phyloP scores from a whole-genome alignment of 345 rosid species.

The Aegle marmelos region DNA sequence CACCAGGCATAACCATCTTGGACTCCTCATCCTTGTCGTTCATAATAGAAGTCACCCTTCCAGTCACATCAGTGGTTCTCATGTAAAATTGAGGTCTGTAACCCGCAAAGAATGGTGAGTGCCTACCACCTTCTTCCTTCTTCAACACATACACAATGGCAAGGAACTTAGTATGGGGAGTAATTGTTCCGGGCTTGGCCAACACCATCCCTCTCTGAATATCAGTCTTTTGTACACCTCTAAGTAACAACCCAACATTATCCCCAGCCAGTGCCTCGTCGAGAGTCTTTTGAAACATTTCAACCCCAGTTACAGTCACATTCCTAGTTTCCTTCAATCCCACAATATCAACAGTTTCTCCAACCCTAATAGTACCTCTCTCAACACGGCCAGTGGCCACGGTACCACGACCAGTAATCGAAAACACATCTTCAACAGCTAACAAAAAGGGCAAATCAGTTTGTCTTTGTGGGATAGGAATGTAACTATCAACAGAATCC shows the following conservation, averaged over 20 bases:
- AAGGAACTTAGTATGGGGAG: conserved; percentile 69
- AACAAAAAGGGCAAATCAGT: conserved; percentile 83
- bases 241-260: conserved; percentile 84
- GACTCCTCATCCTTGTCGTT: conserved; percentile 92
- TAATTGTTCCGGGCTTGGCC: conserved; percentile 79
- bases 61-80: conserved; percentile 97
- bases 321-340: conserved; percentile 84
- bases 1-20: conserved; percentile 99
- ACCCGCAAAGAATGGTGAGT: conserved; percentile 82
- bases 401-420: conserved; percentile 89
- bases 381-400: conserved; percentile 91
- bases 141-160: conserved; percentile 88
- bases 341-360: conserved; percentile 75
- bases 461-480: conserved; percentile 81
- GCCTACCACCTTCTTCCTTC: conserved; percentile 99
- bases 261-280: conserved; percentile 94
- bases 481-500: conserved; percentile 82
- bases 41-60: conserved; percentile 72
- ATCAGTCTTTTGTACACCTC: conserved; percentile 83
- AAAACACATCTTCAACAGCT: conserved; percentile 88
- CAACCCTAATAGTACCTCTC: conserved; percentile 73
- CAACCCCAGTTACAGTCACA: conserved; percentile 73
- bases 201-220: conserved; percentile 97
- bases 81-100: conserved; percentile 93
- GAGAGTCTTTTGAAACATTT: conserved; percentile 87